A percentile compares a stretch with the other conserved stretches of the same genome.
phyloP scores from a whole-genome alignment of 2,329 filamentous ascomycete species.

The Penicillium oxalicum region DNA sequence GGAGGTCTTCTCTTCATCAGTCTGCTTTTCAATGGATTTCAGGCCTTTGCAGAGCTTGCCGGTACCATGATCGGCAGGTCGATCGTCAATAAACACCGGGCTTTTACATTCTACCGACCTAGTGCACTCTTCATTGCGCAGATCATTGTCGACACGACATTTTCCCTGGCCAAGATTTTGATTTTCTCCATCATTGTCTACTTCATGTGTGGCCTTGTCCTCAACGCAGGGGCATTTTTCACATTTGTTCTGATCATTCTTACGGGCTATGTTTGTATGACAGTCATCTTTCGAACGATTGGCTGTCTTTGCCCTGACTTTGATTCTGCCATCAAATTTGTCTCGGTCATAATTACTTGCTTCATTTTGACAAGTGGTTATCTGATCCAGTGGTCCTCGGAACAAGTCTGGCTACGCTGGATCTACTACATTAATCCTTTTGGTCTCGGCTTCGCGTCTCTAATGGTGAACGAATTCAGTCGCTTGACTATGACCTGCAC shows the following conservation, averaged over 20 bases:
- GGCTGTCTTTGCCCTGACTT: constrained; percentile 73
- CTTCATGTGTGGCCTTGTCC: constrained; percentile 66
- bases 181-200: constrained; percentile 71
- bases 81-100: constrained; percentile 77
- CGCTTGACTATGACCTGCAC: constrained; percentile 64
- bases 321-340: constrained; percentile 78
- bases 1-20: constrained; percentile 76
- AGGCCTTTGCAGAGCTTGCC: constrained; percentile 72
- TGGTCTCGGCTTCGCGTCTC: constrained; percentile 65
- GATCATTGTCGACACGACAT: constrained; percentile 70
- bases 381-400: constrained; percentile 69
- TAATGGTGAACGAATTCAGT: constrained; percentile 86
- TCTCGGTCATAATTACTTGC: constrained; percentile 71
- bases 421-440: constrained; percentile 72
- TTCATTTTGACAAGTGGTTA: constrained; percentile 78
- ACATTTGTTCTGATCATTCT: constrained; percentile 68
- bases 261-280: constrained; percentile 65
- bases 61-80: constrained; percentile 68
- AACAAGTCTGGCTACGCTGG: constrained; percentile 74
- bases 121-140: constrained; percentile 79
- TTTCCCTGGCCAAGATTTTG: constrained; percentile 64
- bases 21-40: constrained; percentile 80
- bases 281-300: constrained; percentile 68
- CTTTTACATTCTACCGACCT: constrained; percentile 76
- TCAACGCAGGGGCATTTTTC: constrained; percentile 72